Base-by-base conservation (phyloP, 768 basidiomycete genomes). In the Tricholoma furcatifolium region DNA sequence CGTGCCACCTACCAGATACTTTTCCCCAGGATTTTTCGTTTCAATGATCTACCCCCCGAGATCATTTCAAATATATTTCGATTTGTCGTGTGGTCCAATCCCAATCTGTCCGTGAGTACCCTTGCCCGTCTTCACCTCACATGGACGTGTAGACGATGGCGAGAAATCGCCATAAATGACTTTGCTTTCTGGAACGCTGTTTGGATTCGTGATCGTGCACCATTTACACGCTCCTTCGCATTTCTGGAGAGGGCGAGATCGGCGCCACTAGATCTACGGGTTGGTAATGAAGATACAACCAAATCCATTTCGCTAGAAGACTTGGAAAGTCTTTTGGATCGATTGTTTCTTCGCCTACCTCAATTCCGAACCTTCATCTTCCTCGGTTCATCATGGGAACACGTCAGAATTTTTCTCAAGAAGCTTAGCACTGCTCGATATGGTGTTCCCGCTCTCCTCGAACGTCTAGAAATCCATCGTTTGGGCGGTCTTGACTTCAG, bases 391-490 rank as follows among this genome's bases (percentile, higher is more conserved):
- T 69, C 74, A 47, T 82, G 82, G 81, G 76, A 80, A 31, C 73
- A 82, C 9, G 73, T 77, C 2, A 69, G 82, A 15, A 68, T 72
- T 4, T 69, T 82, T 47, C 65, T 88, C 52, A 73, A 81, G 48
- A 76, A 72, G 54, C 67, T 89, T 46, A 68, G 69, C 47, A 53
- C 60, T 3, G 69, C 71, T 2, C 73, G 70, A 7, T 59, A 57
- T 24, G 53, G 65, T 10, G 67, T 70, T 3, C 67, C 74, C 15
- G 71, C 79, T 55, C 70, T 67, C 36, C 63, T 91, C n/a, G 76
- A 84, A 56, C 80, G 80, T 24, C 68, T 89, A 56, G 87, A 88
- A 66, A 65, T 91, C 23, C 85, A 87, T 65, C 81, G 85, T 30
- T 68, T 71, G 12, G 82, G 81, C 4, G 78, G 35, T 78, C 75